These are phyloP conservation scores for Hypseocharis bilobata DNA, from an alignment of 441 rosid genomes.

Conservation along the genomic window DNA sequence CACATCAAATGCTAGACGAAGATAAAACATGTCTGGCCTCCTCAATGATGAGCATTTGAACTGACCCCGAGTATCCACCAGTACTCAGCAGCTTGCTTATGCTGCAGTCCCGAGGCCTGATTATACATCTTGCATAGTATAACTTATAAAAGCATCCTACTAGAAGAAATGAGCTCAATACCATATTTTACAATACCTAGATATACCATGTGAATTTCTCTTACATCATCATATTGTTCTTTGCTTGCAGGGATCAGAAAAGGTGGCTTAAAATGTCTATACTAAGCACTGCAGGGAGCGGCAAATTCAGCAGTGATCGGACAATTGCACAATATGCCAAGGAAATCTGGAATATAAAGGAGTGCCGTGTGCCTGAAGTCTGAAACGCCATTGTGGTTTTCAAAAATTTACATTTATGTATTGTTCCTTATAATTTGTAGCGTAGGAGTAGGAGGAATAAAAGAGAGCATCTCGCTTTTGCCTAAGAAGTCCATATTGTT, in stretches of 20 bases:
- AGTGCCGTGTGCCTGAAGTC: slow-evolving; percentile 5
- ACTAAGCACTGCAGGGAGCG: slow-evolving; percentile 75
- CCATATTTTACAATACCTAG: no score
- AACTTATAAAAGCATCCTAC: not conserved
- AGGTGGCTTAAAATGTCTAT: slow-evolving; percentile 85
- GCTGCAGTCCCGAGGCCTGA: no score
- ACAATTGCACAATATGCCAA: slow-evolving; percentile 75
- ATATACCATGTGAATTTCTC: not conserved
- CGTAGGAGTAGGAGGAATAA: not conserved
- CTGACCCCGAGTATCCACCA: not conserved
- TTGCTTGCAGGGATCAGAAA: slow-evolving; percentile 35
- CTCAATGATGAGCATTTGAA: not conserved
- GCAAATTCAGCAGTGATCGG: slow-evolving; percentile 91
- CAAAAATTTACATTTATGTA: not conserved
- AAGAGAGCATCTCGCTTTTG: not conserved
- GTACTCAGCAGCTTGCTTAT: no score
- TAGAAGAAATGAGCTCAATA: not conserved
- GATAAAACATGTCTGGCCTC: not conserved
- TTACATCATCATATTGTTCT: not conserved
- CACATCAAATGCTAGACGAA: not conserved
- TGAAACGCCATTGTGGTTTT: not conserved
- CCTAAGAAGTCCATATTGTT: not conserved
- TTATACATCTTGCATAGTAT: no score
- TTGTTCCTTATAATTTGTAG: not conserved
- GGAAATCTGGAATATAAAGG: slow-evolving; percentile 69